Evolutionary conservation across 2,329 filamentous ascomycete species (phyloP).

Genomic region (Cladophialophora psammophila): DNA sequence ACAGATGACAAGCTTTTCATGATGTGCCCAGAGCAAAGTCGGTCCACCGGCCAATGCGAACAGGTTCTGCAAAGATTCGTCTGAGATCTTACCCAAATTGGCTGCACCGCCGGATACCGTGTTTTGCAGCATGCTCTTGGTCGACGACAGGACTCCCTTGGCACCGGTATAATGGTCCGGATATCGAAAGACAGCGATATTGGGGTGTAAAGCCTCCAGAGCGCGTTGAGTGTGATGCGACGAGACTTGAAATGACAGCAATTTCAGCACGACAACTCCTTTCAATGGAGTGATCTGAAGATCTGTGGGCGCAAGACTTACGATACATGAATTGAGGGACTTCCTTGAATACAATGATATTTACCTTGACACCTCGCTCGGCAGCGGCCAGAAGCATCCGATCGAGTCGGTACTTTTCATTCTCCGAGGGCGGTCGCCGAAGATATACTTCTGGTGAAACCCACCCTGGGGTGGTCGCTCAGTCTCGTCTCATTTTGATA

Average conservation of each 20-base stretch:
- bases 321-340: constrained; percentile 79
- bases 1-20: constrained; percentile 86
- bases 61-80: constrained; percentile 75
- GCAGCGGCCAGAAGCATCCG: constrained; percentile 82
- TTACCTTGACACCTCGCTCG: constrained; percentile 80
- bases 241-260: constrained; percentile 56
- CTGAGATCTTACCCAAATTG: constrained; percentile 68
- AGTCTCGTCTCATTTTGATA: neutral
- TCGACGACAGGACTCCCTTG: constrained; percentile 68
- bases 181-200: constrained; percentile 87
- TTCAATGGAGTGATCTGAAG: neutral
- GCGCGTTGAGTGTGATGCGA: constrained; percentile 78
- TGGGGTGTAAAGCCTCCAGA: constrained; percentile 77
- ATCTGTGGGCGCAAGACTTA: constrained; percentile 59
- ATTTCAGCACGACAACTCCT: neutral
- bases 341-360: constrained; percentile 92
- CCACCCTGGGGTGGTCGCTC: constrained; percentile 62
- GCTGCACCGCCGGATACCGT: constrained; percentile 64
- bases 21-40: constrained; percentile 89
- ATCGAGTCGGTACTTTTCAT: constrained; percentile 84
- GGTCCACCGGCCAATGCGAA: constrained; percentile 83
- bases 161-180: constrained; percentile 83
- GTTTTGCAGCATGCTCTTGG: constrained; percentile 65
- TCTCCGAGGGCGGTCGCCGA: constrained; percentile 79
- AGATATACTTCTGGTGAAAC: constrained; percentile 82